Evolutionary conservation across 495 filamentous ascomycete species (phyloP), one percentile per base, ranked within the genome.

Genomic region (Talaromyces wortmannii): DNA sequence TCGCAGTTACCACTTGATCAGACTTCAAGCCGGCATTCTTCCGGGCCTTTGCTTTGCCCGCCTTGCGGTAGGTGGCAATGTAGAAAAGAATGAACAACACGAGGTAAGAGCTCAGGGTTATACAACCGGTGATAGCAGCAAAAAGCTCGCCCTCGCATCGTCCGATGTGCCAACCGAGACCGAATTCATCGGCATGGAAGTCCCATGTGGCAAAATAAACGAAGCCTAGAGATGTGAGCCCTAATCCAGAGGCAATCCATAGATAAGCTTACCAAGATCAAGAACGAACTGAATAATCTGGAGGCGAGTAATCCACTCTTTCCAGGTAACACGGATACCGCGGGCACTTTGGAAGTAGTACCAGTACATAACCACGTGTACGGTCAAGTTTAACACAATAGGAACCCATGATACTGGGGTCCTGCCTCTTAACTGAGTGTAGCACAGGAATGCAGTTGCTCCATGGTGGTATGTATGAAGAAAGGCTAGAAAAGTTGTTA

Each of bases 41-140:
- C 45, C 53, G 53, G 17, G 48, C 44, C 7, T 55, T 58, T n/a
- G n/a, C 47, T 31, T 56, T 57, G 18, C 23, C 4, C 23, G 57
- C 55, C 82, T 95, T 96, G 73, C 88, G 90, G 78, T 98, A 98
- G 49, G 94, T 98, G 48, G 90, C 90, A 59, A 95, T 78, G 81
- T 98, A 98, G 86, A 98, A 98, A 50, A 86, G 90, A 77, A 98
- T 96, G 83, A 98, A 98, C 55, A 98, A 88, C 58, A 97, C 77
- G 52, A 98, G 83, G 81, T 98, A 98, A 46, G 88, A 94, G 75
- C 79, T 89, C 62, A 98, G 75, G 64, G 96, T 95, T 56, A 78
- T 89, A 55, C 96, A 92, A 61, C 94, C 94, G 51, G 92, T 83
- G 68, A 97, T 89, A 23, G 94, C 94, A 53, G 94, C 94, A 64